Percentiles rank a stretch among this genome's conserved stretches.
Evolutionary conservation across 495 filamentous ascomycete genomes (phyloP).

Genomic region (Aspergillus ostianus): DNA sequence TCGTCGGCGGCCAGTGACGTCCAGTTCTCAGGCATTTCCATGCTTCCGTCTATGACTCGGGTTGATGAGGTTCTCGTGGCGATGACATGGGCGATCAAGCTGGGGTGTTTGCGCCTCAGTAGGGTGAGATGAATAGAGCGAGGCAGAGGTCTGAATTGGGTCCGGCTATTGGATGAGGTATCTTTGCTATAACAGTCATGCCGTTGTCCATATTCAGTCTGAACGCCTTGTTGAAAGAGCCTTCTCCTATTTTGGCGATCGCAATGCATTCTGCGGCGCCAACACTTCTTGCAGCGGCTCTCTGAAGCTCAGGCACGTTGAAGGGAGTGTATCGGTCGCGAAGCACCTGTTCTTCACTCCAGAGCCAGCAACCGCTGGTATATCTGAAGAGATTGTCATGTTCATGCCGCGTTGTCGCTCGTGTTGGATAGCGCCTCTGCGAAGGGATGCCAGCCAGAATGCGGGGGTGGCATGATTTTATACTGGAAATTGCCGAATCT

Average conservation of each 20-base stretch:
- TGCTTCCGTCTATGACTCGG: slow-evolving; percentile 20
- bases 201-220: slow-evolving; percentile 35
- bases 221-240: slow-evolving; percentile 41
- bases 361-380: slow-evolving; percentile 33
- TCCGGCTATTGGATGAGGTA: slow-evolving; percentile 35
- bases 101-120: neutral
- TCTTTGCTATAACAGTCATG: slow-evolving; percentile 30
- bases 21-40: slow-evolving; percentile 27
- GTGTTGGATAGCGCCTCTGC: too few species aligned
- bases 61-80: slow-evolving; percentile 10
- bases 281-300: slow-evolving; percentile 17
- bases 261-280: slow-evolving; percentile 14
- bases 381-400: slow-evolving; percentile 27
- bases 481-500: too few species aligned
- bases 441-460: too few species aligned
- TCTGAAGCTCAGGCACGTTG: slow-evolving; percentile 27
- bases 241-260: slow-evolving; percentile 35
- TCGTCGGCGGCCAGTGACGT: slow-evolving; percentile 7
- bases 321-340: slow-evolving; percentile 23
- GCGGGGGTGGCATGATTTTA: too few species aligned
- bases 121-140: slow-evolving; percentile 22
- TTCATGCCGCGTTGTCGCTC: neutral
- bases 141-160: slow-evolving; percentile 23
- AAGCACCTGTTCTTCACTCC: slow-evolving; percentile 29
- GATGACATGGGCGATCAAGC: slow-evolving; percentile 26